phyloP scores from a whole-genome alignment of 1,284 basidiomycete genomes.

The Ceratorhiza oryzae-sativae region DNA sequence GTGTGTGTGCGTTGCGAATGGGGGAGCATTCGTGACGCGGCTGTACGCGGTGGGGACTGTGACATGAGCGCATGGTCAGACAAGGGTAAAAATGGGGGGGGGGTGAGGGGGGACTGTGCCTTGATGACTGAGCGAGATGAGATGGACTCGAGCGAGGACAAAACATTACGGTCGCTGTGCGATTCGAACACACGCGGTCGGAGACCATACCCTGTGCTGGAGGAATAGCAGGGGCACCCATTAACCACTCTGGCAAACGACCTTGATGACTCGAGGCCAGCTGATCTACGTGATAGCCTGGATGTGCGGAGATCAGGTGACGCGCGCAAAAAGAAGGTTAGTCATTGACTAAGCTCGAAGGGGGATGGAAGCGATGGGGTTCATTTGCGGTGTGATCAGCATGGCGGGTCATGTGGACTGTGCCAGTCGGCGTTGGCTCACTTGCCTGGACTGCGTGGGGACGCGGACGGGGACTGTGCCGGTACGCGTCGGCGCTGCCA shows the following conservation, averaged over 20 bases:
- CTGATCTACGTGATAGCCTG: not conserved
- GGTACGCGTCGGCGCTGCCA: not conserved
- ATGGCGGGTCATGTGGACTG: not conserved
- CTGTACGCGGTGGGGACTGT: too few relatives aligned
- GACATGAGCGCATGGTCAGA: not conserved
- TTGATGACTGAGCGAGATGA: not conserved
- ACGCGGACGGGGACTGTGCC: not conserved
- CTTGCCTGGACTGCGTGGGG: not conserved
- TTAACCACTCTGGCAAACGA: constrained; percentile 41
- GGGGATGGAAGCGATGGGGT: too few relatives aligned
- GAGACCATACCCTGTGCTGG: constrained; percentile 39
- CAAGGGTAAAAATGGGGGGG: not conserved
- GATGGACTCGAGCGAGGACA: not conserved
- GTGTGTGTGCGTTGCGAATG: too few relatives aligned
- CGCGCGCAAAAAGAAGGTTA: not conserved
- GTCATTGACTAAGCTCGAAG: not conserved
- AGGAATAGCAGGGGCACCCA: constrained; percentile 37
- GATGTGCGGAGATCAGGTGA: not conserved
- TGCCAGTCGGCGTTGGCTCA: not conserved
- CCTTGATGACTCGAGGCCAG: not conserved
- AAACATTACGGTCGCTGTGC: constrained; percentile 38
- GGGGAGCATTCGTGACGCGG: too few relatives aligned
- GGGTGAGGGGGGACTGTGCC: not conserved
- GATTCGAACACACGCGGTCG: constrained; percentile 40
- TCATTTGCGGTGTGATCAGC: not conserved